Conservation (phyloP, 495 filamentous ascomycete species). For the Physcia stellaris region DNA sequence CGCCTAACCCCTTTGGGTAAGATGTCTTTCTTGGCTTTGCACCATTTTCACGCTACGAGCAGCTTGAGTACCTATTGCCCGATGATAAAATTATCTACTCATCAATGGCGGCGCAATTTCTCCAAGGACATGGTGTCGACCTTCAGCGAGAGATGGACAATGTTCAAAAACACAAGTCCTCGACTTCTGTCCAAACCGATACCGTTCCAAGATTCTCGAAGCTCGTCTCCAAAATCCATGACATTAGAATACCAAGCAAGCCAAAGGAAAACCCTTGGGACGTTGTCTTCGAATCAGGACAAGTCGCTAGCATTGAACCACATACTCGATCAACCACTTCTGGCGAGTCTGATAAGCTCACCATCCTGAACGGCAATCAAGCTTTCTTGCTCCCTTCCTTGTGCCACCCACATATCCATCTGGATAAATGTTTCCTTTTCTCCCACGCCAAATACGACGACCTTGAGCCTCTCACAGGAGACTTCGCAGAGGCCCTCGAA, state of each 20-base stretch:
- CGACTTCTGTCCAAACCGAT: neutral
- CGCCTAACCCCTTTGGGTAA: no score
- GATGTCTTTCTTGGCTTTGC: neutral
- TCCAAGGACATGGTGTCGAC: conserved; percentile 1
- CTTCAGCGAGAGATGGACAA: conserved; percentile 4
- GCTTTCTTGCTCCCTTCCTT: conserved; percentile 41
- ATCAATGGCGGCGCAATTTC: conserved; percentile 3
- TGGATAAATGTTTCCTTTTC: conserved; percentile 64
- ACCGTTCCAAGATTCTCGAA: neutral
- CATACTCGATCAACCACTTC: neutral
- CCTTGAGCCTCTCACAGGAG: conserved; percentile 42
- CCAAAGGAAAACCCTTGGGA: neutral
- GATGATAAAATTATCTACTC: neutral
- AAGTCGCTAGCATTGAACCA: neutral
- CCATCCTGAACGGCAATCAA: conserved; percentile 9
- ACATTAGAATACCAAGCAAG: neutral
- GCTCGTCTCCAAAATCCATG: neutral
- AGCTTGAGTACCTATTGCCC: neutral
- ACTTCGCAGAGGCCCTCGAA: conserved; percentile 52
- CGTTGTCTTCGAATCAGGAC: neutral
- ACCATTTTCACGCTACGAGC: neutral
- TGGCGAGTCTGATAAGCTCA: neutral
- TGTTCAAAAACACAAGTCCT: neutral
- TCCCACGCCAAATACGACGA: conserved; percentile 41
- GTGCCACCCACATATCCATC: conserved; percentile 64